Evolutionary conservation across 768 basidiomycete genomes (phyloP).

Genomic region (Podaxis carcinomalis): DNA sequence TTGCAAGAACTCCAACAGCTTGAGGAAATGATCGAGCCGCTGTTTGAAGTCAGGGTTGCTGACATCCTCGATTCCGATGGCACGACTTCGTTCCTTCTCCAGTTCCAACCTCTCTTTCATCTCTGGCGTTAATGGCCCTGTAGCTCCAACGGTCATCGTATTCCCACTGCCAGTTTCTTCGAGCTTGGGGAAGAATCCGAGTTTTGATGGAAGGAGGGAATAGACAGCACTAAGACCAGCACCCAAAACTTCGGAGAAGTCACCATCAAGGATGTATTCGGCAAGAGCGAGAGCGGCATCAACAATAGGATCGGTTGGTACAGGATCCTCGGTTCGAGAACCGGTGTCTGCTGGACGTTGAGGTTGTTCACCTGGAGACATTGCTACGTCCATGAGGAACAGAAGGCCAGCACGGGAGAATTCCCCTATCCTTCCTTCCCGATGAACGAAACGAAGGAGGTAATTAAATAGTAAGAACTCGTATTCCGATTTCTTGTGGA

Average conservation of each 20-base stretch:
- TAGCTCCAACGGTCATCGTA: conserved; percentile 73
- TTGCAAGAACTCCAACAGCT: conserved; percentile 86
- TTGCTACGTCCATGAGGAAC: conserved; percentile 95
- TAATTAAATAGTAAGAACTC: conserved; percentile 96
- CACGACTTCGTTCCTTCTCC: conserved; percentile 46
- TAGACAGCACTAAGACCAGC: conserved; percentile 93
- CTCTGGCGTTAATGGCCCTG: conserved; percentile 48
- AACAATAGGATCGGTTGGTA: conserved; percentile 60
- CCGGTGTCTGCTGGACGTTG: conserved; percentile 31
- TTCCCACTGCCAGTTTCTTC: conserved; percentile 35
- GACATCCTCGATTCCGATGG: conserved; percentile 74
- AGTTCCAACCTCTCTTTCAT: conserved; percentile 48
- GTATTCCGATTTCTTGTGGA: conserved; percentile 73
- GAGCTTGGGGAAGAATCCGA: conserved; percentile 56
- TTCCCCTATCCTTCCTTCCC: conserved; percentile 91
- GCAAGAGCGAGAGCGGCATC: conserved; percentile 87
- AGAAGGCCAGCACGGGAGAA: conserved; percentile 88
- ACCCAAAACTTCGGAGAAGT: conserved; percentile 95
- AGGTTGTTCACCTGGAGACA: conserved; percentile 58
- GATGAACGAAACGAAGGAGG: conserved; percentile 89
- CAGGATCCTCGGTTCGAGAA: conserved; percentile 21
- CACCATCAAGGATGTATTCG: conserved; percentile 94
- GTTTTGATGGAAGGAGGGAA: conserved; percentile 83
- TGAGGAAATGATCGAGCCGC: conserved; percentile 85
- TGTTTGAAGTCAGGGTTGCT: conserved; percentile 69